Percentiles rank a stretch among this genome's conserved stretches.
Conservation (phyloP, 2,329 filamentous ascomycete genomes). For the Diaporthe sp. region DNA sequence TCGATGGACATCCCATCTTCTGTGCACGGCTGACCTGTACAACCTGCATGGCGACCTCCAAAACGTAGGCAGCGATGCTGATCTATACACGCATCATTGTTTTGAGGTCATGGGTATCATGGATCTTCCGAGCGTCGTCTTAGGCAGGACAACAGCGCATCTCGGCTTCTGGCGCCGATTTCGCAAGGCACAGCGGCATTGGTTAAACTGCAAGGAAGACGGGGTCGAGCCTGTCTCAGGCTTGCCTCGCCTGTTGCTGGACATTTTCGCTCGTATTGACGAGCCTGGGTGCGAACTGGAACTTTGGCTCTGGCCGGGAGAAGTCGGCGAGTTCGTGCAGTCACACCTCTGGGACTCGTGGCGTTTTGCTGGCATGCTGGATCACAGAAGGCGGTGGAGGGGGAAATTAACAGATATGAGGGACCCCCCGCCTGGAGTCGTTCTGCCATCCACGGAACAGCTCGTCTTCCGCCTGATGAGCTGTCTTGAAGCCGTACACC, state of each 20-base stretch:
- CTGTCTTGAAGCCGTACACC: conserved; percentile 45
- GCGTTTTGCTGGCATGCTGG: conserved; percentile 46
- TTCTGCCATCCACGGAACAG: conserved; percentile 40
- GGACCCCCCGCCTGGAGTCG: conserved; percentile 41
- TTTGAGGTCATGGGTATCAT: conserved; percentile 21
- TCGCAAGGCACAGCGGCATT: conserved; percentile 11
- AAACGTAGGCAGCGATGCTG: conserved; percentile 13
- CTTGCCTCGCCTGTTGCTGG: conserved; percentile 47
- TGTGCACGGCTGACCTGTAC: conserved; percentile 12
- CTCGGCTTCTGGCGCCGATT: conserved; percentile 26
- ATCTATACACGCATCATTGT: conserved; percentile 18
- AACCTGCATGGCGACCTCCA: conserved; percentile 20
- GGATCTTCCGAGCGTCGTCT: conserved; percentile 17
- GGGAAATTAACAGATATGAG: not conserved
- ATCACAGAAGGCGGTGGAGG: conserved; percentile 10
- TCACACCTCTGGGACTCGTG: conserved; percentile 50
- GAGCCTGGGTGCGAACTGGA: conserved; percentile 42
- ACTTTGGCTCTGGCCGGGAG: conserved; percentile 46
- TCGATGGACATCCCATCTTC: conserved; percentile 19
- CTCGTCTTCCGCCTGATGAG: conserved; percentile 47
- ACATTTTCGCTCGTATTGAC: conserved; percentile 46
- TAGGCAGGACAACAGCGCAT: conserved; percentile 3
- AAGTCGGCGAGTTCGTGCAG: conserved; percentile 47
- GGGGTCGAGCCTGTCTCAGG: conserved; percentile 50
- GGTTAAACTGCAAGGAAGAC: conserved; percentile 13